Evolutionary conservation across 768 basidiomycete species (phyloP).

Genomic region (Boletus rubroflammeus): DNA sequence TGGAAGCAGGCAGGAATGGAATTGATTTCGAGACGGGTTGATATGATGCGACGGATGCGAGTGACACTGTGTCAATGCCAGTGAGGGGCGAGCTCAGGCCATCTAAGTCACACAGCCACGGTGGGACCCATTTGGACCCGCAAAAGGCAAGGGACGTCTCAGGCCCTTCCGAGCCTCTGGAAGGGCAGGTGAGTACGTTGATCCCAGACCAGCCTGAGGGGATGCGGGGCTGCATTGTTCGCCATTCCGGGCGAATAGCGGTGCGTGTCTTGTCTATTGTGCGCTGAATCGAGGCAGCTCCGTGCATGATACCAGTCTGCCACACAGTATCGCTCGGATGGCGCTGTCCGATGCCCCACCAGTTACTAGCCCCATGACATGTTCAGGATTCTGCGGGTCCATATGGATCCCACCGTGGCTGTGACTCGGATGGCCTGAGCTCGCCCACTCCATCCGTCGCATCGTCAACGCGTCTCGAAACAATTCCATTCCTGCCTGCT

Average conservation of each 20-base stretch:
- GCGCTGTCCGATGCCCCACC: background rate
- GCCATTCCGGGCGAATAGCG: constrained; percentile 21
- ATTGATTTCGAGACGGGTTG: background rate
- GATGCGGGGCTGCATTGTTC: constrained; percentile 27
- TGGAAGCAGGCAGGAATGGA: background rate
- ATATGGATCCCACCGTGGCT: constrained; percentile 42
- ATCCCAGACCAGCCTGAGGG: constrained; percentile 13
- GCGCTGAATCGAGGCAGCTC: constrained; percentile 18
- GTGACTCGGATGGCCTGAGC: constrained; percentile 6
- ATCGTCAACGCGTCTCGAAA: background rate
- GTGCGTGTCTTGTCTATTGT: constrained; percentile 26
- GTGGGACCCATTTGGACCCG: constrained; percentile 40
- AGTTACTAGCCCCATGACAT: background rate
- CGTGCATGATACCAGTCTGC: background rate
- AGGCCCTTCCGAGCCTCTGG: background rate
- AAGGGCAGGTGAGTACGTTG: constrained; percentile 9
- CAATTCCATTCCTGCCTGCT: background rate
- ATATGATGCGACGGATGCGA: background rate
- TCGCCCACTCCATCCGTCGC: background rate
- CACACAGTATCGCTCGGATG: background rate
- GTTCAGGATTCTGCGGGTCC: constrained; percentile 35
- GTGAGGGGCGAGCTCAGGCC: background rate
- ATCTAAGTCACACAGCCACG: constrained; percentile 34
- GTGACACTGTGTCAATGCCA: background rate
- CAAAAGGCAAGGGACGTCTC: constrained; percentile 28